Conservation (phyloP, 2,329 filamentous ascomycete species). For the Dothiorella sarmentorum region DNA sequence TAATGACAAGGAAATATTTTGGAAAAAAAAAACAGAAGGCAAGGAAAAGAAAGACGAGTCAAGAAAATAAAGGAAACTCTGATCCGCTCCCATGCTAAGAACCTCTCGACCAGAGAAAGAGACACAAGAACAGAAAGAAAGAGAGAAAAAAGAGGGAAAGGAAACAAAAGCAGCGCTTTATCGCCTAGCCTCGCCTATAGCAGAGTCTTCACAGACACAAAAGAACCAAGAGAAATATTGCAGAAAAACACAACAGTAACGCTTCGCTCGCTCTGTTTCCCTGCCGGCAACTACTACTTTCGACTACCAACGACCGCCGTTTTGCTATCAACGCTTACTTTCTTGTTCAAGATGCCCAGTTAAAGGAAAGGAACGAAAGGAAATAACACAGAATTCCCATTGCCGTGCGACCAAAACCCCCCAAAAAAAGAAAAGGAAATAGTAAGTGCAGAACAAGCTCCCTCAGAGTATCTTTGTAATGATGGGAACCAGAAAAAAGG, state of each 20-base stretch:
- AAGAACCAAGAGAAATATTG: not conserved
- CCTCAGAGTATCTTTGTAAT: not conserved
- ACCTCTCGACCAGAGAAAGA: not conserved
- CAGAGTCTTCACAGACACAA: not conserved
- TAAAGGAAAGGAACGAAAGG: not conserved
- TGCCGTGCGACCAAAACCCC: constrained; percentile 3
- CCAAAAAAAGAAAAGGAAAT: not conserved
- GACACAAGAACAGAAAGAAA: not conserved
- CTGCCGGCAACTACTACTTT: not conserved
- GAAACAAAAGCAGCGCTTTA: too few relatives aligned
- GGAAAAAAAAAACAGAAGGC: not conserved
- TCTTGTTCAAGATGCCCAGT: constrained; percentile 1
- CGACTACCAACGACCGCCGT: not conserved
- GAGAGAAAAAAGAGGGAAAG: not conserved
- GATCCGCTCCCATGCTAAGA: not conserved
- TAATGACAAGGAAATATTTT: not conserved
- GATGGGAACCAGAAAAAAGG: not conserved
- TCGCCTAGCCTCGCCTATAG: not conserved
- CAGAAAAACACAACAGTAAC: not conserved
- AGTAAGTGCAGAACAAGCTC: not conserved
- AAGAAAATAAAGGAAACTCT: not conserved
- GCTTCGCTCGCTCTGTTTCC: constrained; percentile 7
- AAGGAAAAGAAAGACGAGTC: not conserved
- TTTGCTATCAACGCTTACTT: not conserved
- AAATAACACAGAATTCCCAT: not conserved